These are phyloP conservation scores for Scheffersomyces coipomensis DNA, from an alignment of 805 yeast species.

Conservation along the genomic window DNA sequence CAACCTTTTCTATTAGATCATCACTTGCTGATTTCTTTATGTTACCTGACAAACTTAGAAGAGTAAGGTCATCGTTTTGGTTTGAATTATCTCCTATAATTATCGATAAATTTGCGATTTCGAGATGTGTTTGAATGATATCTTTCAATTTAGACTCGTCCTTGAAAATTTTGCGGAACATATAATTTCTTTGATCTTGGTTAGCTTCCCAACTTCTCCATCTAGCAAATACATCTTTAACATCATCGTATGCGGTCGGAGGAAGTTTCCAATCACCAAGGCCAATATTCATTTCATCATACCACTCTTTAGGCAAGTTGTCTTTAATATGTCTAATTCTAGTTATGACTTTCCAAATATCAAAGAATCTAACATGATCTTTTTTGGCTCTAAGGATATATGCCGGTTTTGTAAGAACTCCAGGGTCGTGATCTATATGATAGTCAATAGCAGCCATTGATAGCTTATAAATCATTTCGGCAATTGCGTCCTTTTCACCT, in stretches of 20 bases:
- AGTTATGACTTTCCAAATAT: slow-evolving; percentile 85
- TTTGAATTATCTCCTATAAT: not conserved
- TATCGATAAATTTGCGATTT: not conserved
- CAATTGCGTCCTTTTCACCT: slow-evolving; percentile 10
- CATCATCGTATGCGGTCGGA: slow-evolving; percentile 49
- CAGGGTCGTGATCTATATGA: slow-evolving; percentile 77
- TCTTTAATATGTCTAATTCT: slow-evolving; percentile 73
- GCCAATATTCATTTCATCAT: slow-evolving; percentile 22
- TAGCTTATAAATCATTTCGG: slow-evolving; percentile 42
- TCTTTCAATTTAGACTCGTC: not conserved
- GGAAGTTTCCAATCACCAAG: slow-evolving; percentile 48
- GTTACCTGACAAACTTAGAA: not conserved
- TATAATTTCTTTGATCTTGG: slow-evolving; percentile 14
- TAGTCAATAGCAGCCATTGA: slow-evolving; percentile 36
- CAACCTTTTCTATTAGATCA: slow-evolving; percentile 4
- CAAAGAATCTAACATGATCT: slow-evolving; percentile 73
- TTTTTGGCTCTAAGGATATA: slow-evolving; percentile 69
- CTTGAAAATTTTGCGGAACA: slow-evolving; percentile 15
- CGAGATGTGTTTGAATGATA: not conserved
- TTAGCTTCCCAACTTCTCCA: slow-evolving; percentile 95
- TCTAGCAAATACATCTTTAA: slow-evolving; percentile 56
- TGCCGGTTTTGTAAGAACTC: slow-evolving; percentile 87
- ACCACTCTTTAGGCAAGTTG: slow-evolving; percentile 57
- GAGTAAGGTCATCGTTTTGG: not conserved
- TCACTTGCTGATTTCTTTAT: not conserved